Conservation (phyloP, 2,329 filamentous ascomycete species). For the Trichoderma hamatum region DNA sequence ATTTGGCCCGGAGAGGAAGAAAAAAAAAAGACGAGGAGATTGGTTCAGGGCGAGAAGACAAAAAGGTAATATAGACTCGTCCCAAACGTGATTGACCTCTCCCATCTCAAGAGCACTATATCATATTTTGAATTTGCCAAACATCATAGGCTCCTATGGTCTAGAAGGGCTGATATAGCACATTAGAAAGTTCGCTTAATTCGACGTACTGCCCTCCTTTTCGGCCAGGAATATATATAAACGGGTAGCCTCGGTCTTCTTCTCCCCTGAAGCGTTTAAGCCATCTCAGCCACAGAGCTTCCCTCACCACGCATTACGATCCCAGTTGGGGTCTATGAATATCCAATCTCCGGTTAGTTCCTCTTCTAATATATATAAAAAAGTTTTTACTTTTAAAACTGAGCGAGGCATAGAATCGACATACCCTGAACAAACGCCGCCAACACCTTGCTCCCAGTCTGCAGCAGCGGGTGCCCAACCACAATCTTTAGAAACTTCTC, state of each 20-base stretch:
- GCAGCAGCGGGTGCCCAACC: conserved; percentile 90
- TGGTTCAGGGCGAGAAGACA: background rate
- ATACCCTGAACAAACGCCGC: conserved; percentile 95
- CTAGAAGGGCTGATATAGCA: background rate
- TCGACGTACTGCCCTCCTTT: background rate
- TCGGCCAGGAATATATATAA: background rate
- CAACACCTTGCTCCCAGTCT: conserved; percentile 96
- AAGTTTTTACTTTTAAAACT: background rate
- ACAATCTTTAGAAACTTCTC: conserved; percentile 98
- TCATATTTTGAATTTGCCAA: background rate
- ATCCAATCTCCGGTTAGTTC: background rate
- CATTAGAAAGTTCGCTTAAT: background rate
- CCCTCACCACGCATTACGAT: conserved; percentile 81
- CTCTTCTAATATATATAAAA: background rate
- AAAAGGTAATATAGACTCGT: too few species aligned
- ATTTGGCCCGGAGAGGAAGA: background rate
- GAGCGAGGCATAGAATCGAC: conserved; percentile 24
- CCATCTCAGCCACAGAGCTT: background rate
- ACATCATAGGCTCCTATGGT: background rate
- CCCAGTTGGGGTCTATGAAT: conserved; percentile 77
- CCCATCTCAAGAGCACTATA: background rate
- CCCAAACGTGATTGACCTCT: background rate
- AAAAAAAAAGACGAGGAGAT: background rate
- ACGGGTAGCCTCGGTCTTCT: background rate
- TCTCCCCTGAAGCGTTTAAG: background rate